phyloP scores from a whole-genome alignment of 2,329 filamentous ascomycete genomes.

The Nigrospora osmanthi region DNA sequence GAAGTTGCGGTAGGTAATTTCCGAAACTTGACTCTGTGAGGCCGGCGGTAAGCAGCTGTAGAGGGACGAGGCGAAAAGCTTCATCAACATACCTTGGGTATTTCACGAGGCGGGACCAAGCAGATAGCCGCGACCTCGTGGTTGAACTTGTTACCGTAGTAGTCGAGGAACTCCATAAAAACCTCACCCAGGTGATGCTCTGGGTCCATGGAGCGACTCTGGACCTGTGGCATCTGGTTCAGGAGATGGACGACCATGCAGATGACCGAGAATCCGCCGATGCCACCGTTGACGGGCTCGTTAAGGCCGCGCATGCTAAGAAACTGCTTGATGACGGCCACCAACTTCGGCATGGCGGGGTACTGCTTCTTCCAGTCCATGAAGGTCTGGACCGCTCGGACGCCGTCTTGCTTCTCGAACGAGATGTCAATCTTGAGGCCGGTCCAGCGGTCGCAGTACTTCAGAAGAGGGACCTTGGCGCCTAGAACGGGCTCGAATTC shows the following conservation, averaged over 20 bases:
- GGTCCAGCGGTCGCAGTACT: conserved; percentile 74
- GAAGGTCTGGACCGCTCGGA: conserved; percentile 76
- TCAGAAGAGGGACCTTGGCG: conserved; percentile 86
- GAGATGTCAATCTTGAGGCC: conserved; percentile 85
- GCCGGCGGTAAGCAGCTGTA: background rate
- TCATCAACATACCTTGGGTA: conserved; percentile 51
- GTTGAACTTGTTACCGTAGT: conserved; percentile 81
- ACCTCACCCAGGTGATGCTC: conserved; percentile 70
- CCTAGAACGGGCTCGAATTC: conserved; percentile 61
- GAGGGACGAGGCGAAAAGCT: background rate
- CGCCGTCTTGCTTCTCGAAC: conserved; percentile 83
- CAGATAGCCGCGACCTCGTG: conserved; percentile 63
- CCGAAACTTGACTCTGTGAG: conserved; percentile 32
- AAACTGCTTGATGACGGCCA: conserved; percentile 88
- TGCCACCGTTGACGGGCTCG: conserved; percentile 82
- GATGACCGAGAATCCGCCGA: conserved; percentile 90
- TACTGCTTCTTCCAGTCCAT: conserved; percentile 69
- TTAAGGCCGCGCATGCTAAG: conserved; percentile 83
- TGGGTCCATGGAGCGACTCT: conserved; percentile 49
- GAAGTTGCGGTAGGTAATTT: conserved; percentile 48
- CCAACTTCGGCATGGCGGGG: conserved; percentile 78
- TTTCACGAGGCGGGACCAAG: conserved; percentile 65
- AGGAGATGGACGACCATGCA: conserved; percentile 88
- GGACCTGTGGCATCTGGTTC: conserved; percentile 67
- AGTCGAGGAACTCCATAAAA: conserved; percentile 79